Percentiles rank a stretch among this genome's conserved stretches.
These are phyloP conservation scores for Rhodotorula diobovata DNA, from an alignment of 768 basidiomycete genomes.

Conservation along the genomic window DNA sequence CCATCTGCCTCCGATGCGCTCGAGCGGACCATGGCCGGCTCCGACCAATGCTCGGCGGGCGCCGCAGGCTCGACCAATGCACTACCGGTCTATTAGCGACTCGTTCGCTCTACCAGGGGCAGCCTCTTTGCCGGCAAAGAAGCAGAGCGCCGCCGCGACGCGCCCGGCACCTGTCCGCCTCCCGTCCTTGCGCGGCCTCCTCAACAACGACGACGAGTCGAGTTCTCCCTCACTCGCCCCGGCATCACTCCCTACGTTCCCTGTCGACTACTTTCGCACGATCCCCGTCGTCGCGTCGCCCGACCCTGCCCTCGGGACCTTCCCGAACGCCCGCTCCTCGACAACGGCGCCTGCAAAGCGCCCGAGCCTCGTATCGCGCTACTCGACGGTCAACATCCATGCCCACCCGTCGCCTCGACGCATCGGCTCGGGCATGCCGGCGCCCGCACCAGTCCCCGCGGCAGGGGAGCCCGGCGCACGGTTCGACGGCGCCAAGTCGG, in stretches of 20 bases:
- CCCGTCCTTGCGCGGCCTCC: constrained; percentile 17
- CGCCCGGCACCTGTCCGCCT: neutral
- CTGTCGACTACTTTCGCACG: neutral
- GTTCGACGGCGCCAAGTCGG: neutral
- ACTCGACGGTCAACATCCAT: constrained; percentile 5
- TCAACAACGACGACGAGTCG: constrained; percentile 6
- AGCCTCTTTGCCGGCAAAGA: neutral
- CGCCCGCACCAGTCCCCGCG: neutral
- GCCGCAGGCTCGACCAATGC: neutral
- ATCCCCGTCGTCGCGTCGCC: neutral
- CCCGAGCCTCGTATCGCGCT: constrained; percentile 3
- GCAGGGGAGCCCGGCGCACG: neutral
- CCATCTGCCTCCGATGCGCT: constrained; percentile 27
- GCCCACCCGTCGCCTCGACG: neutral
- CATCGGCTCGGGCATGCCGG: neutral
- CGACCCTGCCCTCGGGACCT: neutral
- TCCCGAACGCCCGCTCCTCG: neutral
- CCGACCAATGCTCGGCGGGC: no score
- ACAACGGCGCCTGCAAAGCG: neutral
- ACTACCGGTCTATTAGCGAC: constrained; percentile 5
- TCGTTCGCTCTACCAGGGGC: neutral
- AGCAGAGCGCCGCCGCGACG: neutral
- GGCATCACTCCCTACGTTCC: neutral
- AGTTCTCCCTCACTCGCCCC: neutral
- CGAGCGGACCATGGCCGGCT: neutral